Evolutionary conservation across 177 flowering plant genomes (phyloP).

Genomic region (Vitis hybrid): DNA sequence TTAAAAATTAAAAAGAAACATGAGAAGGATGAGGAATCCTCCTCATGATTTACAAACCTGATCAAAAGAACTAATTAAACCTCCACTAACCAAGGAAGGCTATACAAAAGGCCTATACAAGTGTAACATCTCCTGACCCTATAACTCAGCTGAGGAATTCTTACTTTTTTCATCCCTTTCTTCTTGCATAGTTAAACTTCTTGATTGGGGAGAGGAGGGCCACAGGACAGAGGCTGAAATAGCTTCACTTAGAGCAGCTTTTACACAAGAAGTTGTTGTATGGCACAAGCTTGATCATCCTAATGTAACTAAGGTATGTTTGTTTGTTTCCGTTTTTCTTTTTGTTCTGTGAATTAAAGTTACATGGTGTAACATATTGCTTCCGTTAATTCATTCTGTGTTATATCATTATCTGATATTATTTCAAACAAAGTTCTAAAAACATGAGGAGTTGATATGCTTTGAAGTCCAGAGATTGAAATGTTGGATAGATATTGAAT

Average conservation of each 20-base stretch:
- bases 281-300: constrained; percentile 80
- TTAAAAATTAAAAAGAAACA: too few species aligned
- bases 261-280: constrained; percentile 65
- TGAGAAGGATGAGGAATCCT: too few species aligned
- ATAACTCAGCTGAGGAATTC: not conserved
- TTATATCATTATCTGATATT: not conserved
- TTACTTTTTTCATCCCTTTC: constrained; percentile 2
- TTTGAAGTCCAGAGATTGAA: not conserved
- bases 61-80: too few species aligned
- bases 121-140: too few species aligned
- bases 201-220: constrained; percentile 75
- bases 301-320: constrained; percentile 62
- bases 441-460: not conserved
- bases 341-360: not conserved
- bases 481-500: not conserved
- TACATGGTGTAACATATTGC: not conserved
- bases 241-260: constrained; percentile 51
- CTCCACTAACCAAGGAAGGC: too few species aligned
- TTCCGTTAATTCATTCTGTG: not conserved
- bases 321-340: not conserved
- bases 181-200: constrained; percentile 43
- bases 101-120: too few species aligned
- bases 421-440: not conserved
- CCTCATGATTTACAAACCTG: too few species aligned
- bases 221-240: constrained; percentile 59